Base-by-base conservation (phyloP, 2,329 filamentous ascomycete species). In the Juglanconis oblonga region DNA sequence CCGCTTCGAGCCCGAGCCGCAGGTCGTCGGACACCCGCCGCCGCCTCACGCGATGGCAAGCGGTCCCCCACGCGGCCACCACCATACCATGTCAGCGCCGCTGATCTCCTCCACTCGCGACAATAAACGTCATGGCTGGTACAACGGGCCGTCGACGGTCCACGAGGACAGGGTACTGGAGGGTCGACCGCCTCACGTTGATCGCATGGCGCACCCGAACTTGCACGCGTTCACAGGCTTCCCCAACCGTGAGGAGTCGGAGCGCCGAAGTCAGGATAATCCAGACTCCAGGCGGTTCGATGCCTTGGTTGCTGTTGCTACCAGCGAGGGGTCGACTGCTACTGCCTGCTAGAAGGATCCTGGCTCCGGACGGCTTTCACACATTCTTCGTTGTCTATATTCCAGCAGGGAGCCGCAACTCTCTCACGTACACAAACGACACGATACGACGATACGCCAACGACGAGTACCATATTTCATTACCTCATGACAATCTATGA, bases 71-170 rank as follows among this genome's bases (percentile, higher is more conserved):
- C 67, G 66, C 64, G 69, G 70, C 29, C 82, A 85, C 59, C 82
- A 86, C 40, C 80, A 87, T 59, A 85, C 84, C 14, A 79, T 85
- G 74, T 87, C 84, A 4, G 84, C 84, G 1, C 84, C 85, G 0
- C 77, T 79, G 0, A 74, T 82, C 38, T 76, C 80, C 9, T 85
- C 83, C 0, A 78, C 83, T 3, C 80, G 85, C 8, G 86, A 85
- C 64, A 77, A 76, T 35, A 90, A 89, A 69, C 82, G 89, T 3
- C 86, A 88, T 61, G 89, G 82, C 1, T 92, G 89, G 88, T 91
- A 91, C 67, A 85, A 90, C 45, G 81, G 81, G 0, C 80, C 81
- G 0, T 69, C 74, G 11, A 69, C 73, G 0, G 68, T 72, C 3
- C 74, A 76, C 40, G 68, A 71, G 10, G 72, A 76, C 38, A 72